phyloP scores from a whole-genome alignment of 192 early-diverging fungal genomes.

The Obelidium mucronatum region DNA sequence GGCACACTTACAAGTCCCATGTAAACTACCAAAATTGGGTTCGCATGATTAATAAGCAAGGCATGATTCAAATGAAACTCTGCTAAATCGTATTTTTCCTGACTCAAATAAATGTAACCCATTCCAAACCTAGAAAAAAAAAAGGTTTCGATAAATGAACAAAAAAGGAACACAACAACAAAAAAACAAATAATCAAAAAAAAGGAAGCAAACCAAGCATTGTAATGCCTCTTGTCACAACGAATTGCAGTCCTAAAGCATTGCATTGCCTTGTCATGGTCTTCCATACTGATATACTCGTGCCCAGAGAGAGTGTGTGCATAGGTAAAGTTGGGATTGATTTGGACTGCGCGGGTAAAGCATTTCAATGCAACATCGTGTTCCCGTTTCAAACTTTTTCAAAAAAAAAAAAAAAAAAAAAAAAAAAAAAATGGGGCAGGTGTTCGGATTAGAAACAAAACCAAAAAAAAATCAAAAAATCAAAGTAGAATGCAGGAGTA shows the following conservation, averaged over 20 bases:
- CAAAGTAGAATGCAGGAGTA: constrained; percentile 9
- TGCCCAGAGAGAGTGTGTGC: constrained; percentile 87
- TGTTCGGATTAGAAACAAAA: no score
- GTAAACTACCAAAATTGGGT: constrained; percentile 73
- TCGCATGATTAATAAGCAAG: constrained; percentile 73
- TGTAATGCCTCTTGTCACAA: constrained; percentile 79
- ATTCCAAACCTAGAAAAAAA: constrained; percentile 72
- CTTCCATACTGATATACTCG: constrained; percentile 78
- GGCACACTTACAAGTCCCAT: constrained; percentile 67
- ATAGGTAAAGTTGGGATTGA: constrained; percentile 72
- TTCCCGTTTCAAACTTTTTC: constrained; percentile 75
- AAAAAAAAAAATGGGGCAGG: no score
- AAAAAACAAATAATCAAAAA: constrained; percentile 13
- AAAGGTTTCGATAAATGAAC: neutral
- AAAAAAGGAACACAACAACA: constrained; percentile 17
- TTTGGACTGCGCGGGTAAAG: constrained; percentile 77
- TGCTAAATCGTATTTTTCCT: constrained; percentile 77
- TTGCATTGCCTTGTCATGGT: constrained; percentile 75
- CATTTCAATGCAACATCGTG: constrained; percentile 78
- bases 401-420: no score
- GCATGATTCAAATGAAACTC: constrained; percentile 79
- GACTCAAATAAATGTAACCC: constrained; percentile 71
- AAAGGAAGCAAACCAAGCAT: constrained; percentile 74
- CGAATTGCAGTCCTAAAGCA: constrained; percentile 76
- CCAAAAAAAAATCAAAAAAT: constrained; percentile 58